A percentile compares a stretch with the other conserved stretches of the same genome.
These are phyloP conservation scores for Ogataea pignaliae DNA, from an alignment of 805 yeast species.

Conservation along the genomic window DNA sequence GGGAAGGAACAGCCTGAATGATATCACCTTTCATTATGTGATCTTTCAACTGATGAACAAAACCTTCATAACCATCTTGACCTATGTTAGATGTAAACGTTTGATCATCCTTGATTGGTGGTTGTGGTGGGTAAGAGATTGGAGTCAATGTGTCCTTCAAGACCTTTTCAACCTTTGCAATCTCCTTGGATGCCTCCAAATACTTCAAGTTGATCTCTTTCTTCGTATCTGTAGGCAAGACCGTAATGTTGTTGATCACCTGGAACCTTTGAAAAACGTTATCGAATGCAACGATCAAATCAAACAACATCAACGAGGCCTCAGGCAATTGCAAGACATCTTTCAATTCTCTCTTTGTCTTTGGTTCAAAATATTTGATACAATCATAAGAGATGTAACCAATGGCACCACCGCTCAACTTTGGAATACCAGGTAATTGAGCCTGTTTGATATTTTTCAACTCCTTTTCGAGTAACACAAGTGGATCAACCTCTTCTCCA, in stretches of 20 bases:
- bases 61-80: slow-evolving; percentile 84
- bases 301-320: slow-evolving; percentile 86
- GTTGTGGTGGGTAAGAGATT: slow-evolving; percentile 68
- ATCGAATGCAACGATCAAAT: slow-evolving; percentile 86
- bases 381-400: slow-evolving; percentile 97
- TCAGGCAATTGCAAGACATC: slow-evolving; percentile 88
- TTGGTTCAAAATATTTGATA: slow-evolving; percentile 94
- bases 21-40: slow-evolving; percentile 91
- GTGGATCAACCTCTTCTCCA: slow-evolving; percentile 73
- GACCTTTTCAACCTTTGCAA: slow-evolving; percentile 48
- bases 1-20: slow-evolving; percentile 97
- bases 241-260: slow-evolving; percentile 73
- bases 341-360: slow-evolving; percentile 65
- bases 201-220: slow-evolving; percentile 41
- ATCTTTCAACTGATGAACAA: slow-evolving; percentile 67
- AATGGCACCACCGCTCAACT: slow-evolving; percentile 90
- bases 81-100: slow-evolving; percentile 86
- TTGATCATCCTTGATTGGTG: slow-evolving; percentile 62
- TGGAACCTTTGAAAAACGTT: slow-evolving; percentile 92
- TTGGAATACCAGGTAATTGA: slow-evolving; percentile 76
- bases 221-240: slow-evolving; percentile 31
- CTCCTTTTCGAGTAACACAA: slow-evolving; percentile 69
- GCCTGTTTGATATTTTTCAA: slow-evolving; percentile 63
- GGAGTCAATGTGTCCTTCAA: slow-evolving; percentile 41
- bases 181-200: slow-evolving; percentile 49